A percentile compares a stretch with the other conserved stretches of the same genome.
Conservation (phyloP, 805 yeast genomes). For the Kazachstania taianensis region DNA sequence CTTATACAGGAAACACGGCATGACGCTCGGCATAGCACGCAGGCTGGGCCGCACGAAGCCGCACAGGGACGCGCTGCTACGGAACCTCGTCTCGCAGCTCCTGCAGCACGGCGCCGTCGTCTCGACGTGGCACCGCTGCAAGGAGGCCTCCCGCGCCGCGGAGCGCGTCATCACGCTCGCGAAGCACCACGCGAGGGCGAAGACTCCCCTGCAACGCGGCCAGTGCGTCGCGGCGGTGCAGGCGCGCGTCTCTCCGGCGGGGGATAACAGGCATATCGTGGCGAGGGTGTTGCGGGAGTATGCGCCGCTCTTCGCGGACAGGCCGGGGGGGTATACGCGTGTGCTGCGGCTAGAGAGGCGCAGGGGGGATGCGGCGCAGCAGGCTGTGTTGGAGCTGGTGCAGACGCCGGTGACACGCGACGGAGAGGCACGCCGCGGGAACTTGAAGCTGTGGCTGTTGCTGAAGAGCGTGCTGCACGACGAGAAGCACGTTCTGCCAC, state of each 20-base stretch:
- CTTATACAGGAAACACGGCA: conserved; percentile 6
- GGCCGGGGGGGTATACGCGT: conserved; percentile 80
- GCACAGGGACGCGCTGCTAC: conserved; percentile 46
- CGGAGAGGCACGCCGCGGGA: conserved; percentile 16
- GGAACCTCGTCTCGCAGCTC: conserved; percentile 57
- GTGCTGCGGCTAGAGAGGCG: conserved; percentile 77
- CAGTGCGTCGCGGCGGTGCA: conserved; percentile 23
- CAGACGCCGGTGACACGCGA: conserved; percentile 29
- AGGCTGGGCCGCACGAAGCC: conserved; percentile 34
- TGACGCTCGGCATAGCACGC: conserved; percentile 27
- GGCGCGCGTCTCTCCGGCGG: conserved; percentile 38
- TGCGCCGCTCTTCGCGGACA: conserved; percentile 47
- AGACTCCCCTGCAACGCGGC: not conserved
- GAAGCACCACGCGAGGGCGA: conserved; percentile 25
- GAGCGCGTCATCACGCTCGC: conserved; percentile 57
- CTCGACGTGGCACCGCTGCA: conserved; percentile 69
- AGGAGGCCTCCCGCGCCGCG: conserved; percentile 51
- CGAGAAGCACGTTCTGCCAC: too few relatives aligned
- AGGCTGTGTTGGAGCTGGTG: conserved; percentile 78
- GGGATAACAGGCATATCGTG: conserved; percentile 35
- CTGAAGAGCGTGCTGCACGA: conserved; percentile 17
- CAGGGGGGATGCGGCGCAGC: conserved; percentile 82
- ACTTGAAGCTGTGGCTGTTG: conserved; percentile 26
- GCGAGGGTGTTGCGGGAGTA: conserved; percentile 63
- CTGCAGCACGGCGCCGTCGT: conserved; percentile 61